Evolutionary conservation across 176 grass and related monocot species (phyloP), one percentile per base, ranked within the genome.

Genomic region (Cymbopogon citratus): DNA sequence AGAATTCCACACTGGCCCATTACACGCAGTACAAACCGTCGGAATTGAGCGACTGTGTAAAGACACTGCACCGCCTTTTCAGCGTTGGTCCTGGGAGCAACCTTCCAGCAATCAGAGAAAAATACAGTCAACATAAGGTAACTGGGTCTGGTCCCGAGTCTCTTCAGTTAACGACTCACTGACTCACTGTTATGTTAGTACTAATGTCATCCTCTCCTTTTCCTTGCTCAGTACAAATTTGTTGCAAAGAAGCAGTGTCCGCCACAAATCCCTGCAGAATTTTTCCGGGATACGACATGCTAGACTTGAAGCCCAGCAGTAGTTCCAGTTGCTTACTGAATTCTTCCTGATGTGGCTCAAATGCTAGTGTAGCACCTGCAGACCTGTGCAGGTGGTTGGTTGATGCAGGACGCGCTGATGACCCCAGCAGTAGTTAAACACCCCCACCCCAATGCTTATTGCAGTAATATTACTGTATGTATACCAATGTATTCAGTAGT

Each of bases 71-170:
- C 63, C 81, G 85, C 14, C 87, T 98, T 77, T 77, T 91, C 57
- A 88, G 82, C 4, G 87, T 87, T 71, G 85, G 92, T 71, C 79
- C 92, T 19, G 92, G 92, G 67, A 95, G 89, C 49, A 98, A 91
- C 79, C 91, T 98, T 40, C 96, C 92, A 73, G 92, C 96, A 36
- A 91, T 98, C 73, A 95, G 96, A 88, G 92, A 98, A 60, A 98
- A 98, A 71, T 98, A 98, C 77, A 95, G 89, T 74, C 96, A 98
- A 84, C 96, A 99, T 79, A 99, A 95, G 92, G 96, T 97, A 89
- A 72, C 1, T 29, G 67, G 12, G 74, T 12, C n/a, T 36, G 2
- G 54, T 39, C 45, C 71, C 29, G 18, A 72, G 69, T 71, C 56
- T 66, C 5, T 77, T 90, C 27, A 83, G 33, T 73, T 69, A 29